Base-by-base conservation (phyloP, 805 yeast species). In the Ogataea allantospora region DNA sequence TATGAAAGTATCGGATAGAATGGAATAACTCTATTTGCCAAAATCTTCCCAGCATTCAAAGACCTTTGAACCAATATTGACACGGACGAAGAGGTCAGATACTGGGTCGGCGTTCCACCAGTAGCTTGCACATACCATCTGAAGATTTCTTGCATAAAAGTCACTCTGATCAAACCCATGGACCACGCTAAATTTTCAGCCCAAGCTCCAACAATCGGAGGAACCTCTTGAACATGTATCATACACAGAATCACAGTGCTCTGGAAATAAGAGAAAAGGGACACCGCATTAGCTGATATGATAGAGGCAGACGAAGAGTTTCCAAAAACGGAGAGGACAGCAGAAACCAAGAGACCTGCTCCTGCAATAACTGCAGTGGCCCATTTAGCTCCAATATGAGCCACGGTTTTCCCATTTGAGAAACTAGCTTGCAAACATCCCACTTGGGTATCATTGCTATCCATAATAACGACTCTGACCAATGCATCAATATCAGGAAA, bases 161-260 rank as follows among this genome's bases (percentile, higher is more conserved):
- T 53, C 27, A 84, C 75, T 57, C 82, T 70, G 50, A 89, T 86
- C 43, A 89, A 70, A 2, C 97, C 97, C 84, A 89, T 85, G 2
- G 96, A 86, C 97, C 97, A 89, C 19, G 88, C 88, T 54, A 89
- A 69, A 56, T 89, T 88, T 60, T 86, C 95, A 6, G 88, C 70
- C 97, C 97, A 89, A 7, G 95, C 80, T 9, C 84, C 73, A 7
- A 95, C 96, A 54, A 89, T 87, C 12, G 96, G 96, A 7, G 97
- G 97, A 5, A 86, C 81, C 41, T 83, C 70, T 53, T 82, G 87
- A 32, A 88, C 96, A 45, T 83, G 83, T 59, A 81, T 76, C 96
- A 89, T 86, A 19, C 83, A 70, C 29, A 88, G 79, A 35, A 88
- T 78, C 22, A 85, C 95, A 21, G 85, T 88, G 48, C 87, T 75